These are phyloP conservation scores for Diaporthe ilicicola DNA, from an alignment of 2,329 filamentous ascomycete genomes.

Conservation along the genomic window DNA sequence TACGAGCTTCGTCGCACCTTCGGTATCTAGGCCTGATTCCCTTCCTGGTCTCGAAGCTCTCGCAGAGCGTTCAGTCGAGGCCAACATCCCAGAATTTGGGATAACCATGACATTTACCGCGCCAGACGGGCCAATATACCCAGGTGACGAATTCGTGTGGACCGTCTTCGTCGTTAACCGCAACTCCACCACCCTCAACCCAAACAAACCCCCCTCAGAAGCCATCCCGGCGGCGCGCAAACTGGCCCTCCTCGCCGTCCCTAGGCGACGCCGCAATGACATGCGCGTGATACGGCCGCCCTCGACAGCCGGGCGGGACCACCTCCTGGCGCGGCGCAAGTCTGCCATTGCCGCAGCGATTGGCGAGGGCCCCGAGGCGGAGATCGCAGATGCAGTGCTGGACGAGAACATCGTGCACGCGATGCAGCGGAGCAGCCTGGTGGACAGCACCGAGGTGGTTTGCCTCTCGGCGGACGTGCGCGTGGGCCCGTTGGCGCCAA, in stretches of 20 bases:
- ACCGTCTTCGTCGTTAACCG: conserved; percentile 80
- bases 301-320: conserved; percentile 56
- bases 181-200: conserved; percentile 46
- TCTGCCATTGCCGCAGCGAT: conserved; percentile 33
- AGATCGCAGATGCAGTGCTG: conserved; percentile 71
- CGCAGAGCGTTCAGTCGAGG: conserved; percentile 52
- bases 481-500: conserved; percentile 76
- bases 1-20: conserved; percentile 65
- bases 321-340: conserved; percentile 45
- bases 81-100: conserved; percentile 67
- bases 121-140: conserved; percentile 62
- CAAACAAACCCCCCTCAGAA: conserved; percentile 42
- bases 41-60: conserved; percentile 67
- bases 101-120: conserved; percentile 79
- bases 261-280: conserved; percentile 69
- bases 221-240: conserved; percentile 62
- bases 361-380: conserved; percentile 29
- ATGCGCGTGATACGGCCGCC: conserved; percentile 60
- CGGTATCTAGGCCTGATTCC: conserved; percentile 66
- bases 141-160: conserved; percentile 76
- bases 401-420: conserved; percentile 78
- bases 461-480: conserved; percentile 79
- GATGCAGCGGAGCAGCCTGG: conserved; percentile 71
- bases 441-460: conserved; percentile 74
- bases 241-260: conserved; percentile 74